Evolutionary conservation across 2,329 filamentous ascomycete genomes (phyloP).

Genomic region (Scopulariopsis brevicaulis): DNA sequence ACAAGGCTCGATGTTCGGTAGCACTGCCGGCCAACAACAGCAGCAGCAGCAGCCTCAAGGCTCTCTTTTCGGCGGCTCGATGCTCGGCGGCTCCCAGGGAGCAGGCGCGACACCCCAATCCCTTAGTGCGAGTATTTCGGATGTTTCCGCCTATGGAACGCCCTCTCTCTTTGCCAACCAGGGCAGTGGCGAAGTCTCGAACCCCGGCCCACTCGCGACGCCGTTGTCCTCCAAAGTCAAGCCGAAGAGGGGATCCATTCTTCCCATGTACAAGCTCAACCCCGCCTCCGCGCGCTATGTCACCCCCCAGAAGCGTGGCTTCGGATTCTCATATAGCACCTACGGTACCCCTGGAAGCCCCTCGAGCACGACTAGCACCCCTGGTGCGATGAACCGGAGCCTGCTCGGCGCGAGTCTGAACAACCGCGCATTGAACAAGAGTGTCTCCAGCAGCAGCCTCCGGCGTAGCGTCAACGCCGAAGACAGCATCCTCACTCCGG

Average conservation of each 20-base stretch:
- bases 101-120: constrained; percentile 38
- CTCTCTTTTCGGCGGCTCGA: constrained; percentile 35
- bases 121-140: constrained; percentile 69
- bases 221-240: constrained; percentile 68
- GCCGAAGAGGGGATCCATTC: constrained; percentile 64
- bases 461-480: constrained; percentile 72
- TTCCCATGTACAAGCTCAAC: constrained; percentile 81
- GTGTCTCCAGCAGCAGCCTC: constrained; percentile 77
- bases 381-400: constrained; percentile 55
- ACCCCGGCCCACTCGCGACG: constrained; percentile 84
- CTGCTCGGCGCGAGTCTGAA: constrained; percentile 55
- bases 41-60: constrained; percentile 21
- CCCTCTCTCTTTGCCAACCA: constrained; percentile 75
- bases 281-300: constrained; percentile 67
- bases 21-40: constrained; percentile 34
- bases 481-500: constrained; percentile 76
- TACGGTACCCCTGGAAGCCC: constrained; percentile 73
- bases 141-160: constrained; percentile 82
- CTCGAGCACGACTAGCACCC: constrained; percentile 55
- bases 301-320: constrained; percentile 78
- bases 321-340: constrained; percentile 86
- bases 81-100: constrained; percentile 46
- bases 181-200: constrained; percentile 46
- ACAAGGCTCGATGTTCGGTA: constrained; percentile 33
- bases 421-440: constrained; percentile 68